A percentile compares a stretch with the other conserved stretches of the same genome.
These are phyloP conservation scores for Pistacia atlantica DNA, from an alignment of 345 rosid genomes.

Conservation along the genomic window DNA sequence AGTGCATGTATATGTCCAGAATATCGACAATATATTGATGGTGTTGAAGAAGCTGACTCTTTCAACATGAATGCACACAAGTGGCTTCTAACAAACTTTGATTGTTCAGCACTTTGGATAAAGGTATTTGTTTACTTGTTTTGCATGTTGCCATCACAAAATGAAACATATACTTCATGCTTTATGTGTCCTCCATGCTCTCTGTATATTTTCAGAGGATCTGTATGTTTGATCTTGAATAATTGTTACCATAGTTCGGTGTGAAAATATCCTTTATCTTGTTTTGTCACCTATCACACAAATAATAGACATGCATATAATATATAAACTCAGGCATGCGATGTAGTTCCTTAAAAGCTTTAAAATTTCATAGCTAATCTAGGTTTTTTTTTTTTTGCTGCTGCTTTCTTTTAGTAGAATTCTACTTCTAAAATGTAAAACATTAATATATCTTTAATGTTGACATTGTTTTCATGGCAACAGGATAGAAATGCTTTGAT, in stretches of 20 bases:
- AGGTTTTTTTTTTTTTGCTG: not conserved
- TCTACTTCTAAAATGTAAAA: too few species aligned
- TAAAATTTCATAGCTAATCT: not conserved
- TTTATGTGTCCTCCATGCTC: not conserved
- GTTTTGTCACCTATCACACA: not conserved
- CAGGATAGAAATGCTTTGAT: constrained; percentile 78
- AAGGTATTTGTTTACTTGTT: constrained; percentile 48
- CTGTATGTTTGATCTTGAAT: not conserved
- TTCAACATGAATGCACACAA: constrained; percentile 96
- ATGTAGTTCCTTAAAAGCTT: not conserved
- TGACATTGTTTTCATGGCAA: constrained; percentile 17
- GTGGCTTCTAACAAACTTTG: constrained; percentile 88
- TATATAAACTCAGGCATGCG: not conserved
- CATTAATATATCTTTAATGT: not conserved
- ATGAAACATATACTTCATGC: not conserved
- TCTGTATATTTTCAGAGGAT: not conserved
- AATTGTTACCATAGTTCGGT: not conserved
- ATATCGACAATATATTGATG: constrained; percentile 69
- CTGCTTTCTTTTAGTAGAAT: not conserved
- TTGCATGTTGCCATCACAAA: not conserved
- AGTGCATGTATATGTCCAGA: constrained; percentile 94
- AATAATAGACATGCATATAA: not conserved
- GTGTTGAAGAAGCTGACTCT: constrained; percentile 88
- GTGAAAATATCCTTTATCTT: not conserved
- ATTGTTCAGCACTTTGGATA: constrained; percentile 88